Evolutionary conservation across 148 eudicot genomes (phyloP).

Genomic region (Cornus kousa): DNA sequence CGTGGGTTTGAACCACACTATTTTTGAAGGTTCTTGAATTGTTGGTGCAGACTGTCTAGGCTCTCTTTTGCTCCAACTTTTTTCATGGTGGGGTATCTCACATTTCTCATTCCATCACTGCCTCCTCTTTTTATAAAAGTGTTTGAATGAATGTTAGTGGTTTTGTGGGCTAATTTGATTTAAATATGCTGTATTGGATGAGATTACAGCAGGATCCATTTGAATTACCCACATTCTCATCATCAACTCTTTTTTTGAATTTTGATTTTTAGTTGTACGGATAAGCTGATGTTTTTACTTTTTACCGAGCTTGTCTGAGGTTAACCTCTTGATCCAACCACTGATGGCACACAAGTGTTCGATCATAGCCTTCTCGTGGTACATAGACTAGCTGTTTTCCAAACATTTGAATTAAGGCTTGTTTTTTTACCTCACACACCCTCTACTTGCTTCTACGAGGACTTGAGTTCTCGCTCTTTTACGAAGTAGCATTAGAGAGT

Average conservation of each 20-base stretch:
- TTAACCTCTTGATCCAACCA: no score
- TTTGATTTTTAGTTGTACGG: no score
- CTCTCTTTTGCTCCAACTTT: neutral
- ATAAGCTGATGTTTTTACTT: no score
- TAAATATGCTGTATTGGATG: constrained; percentile 7
- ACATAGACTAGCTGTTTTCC: no score
- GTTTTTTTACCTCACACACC: no score
- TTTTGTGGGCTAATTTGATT: neutral
- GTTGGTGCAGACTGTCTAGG: neutral
- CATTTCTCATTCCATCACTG: neutral
- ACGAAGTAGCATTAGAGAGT: no score
- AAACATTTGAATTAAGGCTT: no score
- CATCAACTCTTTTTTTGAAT: neutral
- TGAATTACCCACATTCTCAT: neutral
- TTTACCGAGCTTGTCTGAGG: no score
- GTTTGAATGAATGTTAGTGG: neutral
- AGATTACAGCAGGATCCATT: constrained; percentile 14
- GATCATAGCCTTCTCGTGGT: no score
- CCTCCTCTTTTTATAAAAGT: neutral
- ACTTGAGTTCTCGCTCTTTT: no score
- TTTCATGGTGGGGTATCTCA: neutral
- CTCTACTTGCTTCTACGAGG: no score
- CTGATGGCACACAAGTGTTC: no score
- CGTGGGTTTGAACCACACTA: neutral
- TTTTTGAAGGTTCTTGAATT: neutral